A percentile compares a stretch with the other conserved stretches of the same genome.
Conservation (phyloP, 805 yeast genomes). For the Candida parachauliodes region DNA sequence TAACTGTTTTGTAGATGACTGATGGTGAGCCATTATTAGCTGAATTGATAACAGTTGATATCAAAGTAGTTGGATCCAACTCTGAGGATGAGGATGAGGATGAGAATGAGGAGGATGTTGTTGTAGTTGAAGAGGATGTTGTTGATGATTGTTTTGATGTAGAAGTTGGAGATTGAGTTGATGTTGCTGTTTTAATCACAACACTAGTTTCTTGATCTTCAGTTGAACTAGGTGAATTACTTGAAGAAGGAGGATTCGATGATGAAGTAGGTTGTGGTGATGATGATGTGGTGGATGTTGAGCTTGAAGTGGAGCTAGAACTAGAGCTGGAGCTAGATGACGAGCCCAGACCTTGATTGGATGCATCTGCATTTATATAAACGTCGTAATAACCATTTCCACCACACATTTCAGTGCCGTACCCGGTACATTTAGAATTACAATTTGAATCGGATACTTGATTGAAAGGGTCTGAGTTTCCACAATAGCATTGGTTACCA, state of each 20-base stretch:
- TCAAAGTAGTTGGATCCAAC: conserved; percentile 14
- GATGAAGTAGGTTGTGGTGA: conserved; percentile 12
- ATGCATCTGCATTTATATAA: conserved; percentile 21
- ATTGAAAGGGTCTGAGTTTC: conserved; percentile 25
- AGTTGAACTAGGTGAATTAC: conserved; percentile 8
- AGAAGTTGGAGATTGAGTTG: conserved; percentile 12
- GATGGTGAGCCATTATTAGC: conserved; percentile 7
- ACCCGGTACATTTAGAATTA: conserved; percentile 35
- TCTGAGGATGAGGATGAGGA: conserved; percentile 7
- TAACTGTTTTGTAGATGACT: conserved; percentile 10
- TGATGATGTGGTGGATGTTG: conserved; percentile 13
- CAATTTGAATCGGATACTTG: conserved; percentile 25
- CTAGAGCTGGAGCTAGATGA: conserved; percentile 9
- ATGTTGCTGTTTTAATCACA: conserved; percentile 8
- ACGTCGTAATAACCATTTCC: conserved; percentile 32
- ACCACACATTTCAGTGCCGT: conserved; percentile 36
- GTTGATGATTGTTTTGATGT: conserved; percentile 6
- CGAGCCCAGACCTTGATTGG: conserved; percentile 11
- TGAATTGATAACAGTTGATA: conserved; percentile 17
- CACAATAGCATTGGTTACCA: conserved; percentile 41
- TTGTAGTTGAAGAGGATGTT: conserved; percentile 9
- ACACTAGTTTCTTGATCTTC: conserved; percentile 4
- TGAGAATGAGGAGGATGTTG: conserved; percentile 12
- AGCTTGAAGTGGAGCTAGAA: conserved; percentile 8
- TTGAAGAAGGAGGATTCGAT: conserved; percentile 8